A percentile compares a stretch with the other conserved stretches of the same genome.
These are phyloP conservation scores for Taphrina wiesneri DNA, from an alignment of 1,139 yeast species.

Conservation along the genomic window DNA sequence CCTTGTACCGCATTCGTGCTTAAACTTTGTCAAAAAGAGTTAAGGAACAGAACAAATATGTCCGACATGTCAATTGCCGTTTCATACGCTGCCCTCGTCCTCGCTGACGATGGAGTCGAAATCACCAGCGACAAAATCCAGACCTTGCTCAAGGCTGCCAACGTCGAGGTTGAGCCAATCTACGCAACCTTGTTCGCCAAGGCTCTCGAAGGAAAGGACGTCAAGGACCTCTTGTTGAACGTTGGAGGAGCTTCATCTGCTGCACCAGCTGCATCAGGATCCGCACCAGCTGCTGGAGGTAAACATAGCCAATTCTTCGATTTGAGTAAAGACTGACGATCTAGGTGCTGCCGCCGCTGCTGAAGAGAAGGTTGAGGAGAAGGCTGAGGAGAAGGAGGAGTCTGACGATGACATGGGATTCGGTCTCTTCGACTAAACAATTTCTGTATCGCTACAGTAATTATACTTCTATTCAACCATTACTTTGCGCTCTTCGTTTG, in stretches of 20 bases:
- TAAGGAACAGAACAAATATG: conserved; percentile 18
- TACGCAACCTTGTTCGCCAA: conserved; percentile 92
- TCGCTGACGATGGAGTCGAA: conserved; percentile 36
- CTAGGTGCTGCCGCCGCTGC: conserved; percentile 58
- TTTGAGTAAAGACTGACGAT: background rate
- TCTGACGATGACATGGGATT: conserved; percentile 77
- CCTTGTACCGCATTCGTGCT: conserved; percentile 22
- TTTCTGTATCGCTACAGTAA: background rate
- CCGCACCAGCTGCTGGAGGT: conserved; percentile 45
- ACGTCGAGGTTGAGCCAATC: conserved; percentile 76
- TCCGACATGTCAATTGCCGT: conserved; percentile 32
- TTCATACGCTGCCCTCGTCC: conserved; percentile 36
- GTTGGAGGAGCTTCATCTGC: conserved; percentile 72
- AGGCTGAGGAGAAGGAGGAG: conserved; percentile 57
- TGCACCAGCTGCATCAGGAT: conserved; percentile 58
- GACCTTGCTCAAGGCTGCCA: conserved; percentile 85
- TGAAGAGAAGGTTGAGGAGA: conserved; percentile 47
- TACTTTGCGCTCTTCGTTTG: no score
- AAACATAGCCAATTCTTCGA: background rate
- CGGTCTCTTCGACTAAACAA: conserved; percentile 41
- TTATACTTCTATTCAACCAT: background rate
- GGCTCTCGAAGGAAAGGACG: conserved; percentile 95
- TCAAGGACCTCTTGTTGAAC: conserved; percentile 85
- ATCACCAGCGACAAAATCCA: conserved; percentile 72
- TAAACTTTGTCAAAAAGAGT: conserved; percentile 19